Evolutionary conservation across 1,284 basidiomycete species (phyloP), one percentile per base, ranked within the genome.

Genomic region (Pseudozyma pruni): DNA sequence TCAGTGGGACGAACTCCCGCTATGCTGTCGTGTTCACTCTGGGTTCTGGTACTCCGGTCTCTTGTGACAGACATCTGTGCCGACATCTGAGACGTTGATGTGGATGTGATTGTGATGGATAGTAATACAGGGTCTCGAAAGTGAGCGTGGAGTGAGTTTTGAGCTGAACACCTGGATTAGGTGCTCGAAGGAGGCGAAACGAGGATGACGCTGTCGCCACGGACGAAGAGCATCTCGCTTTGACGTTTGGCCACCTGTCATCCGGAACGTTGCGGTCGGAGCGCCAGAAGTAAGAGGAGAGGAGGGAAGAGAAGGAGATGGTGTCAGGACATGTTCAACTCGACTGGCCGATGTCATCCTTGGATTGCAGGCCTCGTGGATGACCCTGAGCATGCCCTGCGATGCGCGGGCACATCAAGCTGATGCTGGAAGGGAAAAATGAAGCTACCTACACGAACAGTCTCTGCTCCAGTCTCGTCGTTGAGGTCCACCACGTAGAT

Each of bases 171-270:
- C 27, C n/a, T n/a, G 27, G 25, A 44, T 46, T 49, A 76, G 31
- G 42, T 60, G 52, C 72, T 67, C 48, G 75, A 69, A 27, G 75
- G 75, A 37, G 75, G 75, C 9, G 75, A 76, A 22, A 78, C 83
- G 33, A 83, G 69, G 41, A 83, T 83, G n/a, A 83, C 83, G 55
- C 82, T 81, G 56, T 83, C 83, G 52, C 95, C 95, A 82, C 95
- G 87, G 2, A 99, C 94, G 79, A 98, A 99, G 48, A 99, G 86
- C 95, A 99, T 98, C 60, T 95, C 93, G 86, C 94, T 90, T 83
- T 92, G 94, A 75, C 94, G 87, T 85, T 94, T 94, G 60, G 93
- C 93, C 35, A 92, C 88, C 94, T 97, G 76, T 38, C 29, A 42
- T 7, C 7, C 4, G 27, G 14, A 8, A 31, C n/a, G 8, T n/a